Evolutionary conservation across 2,329 filamentous ascomycete genomes (phyloP), one percentile per base, ranked within the genome.

Genomic region (Aureobasidium sp.): DNA sequence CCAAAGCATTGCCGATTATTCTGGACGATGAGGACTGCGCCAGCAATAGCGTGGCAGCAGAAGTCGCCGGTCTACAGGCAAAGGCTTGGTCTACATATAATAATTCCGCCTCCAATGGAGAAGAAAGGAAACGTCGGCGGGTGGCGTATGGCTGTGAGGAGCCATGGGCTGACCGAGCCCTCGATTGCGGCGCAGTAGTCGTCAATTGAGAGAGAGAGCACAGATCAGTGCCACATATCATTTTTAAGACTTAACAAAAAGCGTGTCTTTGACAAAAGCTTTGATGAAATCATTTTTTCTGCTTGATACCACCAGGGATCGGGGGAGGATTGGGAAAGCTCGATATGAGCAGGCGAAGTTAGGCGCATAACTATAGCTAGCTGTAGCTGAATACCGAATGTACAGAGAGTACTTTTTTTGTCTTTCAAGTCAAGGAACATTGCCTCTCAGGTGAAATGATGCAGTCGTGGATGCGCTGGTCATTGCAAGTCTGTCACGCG

Each of bases 21-120:
- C 29, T 61, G 7, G 59, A 55, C 37, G 59, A 61, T 13, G 59
- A 61, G 30, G 50, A 59, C 44, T 50, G 36, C 45, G n/a, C 57
- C 45, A 42, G 44, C 45, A 59, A n/a, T 13, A 50, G 57, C 36
- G 25, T 41, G 57, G 57, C 54, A 48, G 54, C 54, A 45, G 54
- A 59, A 37, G 42, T 48, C 41, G 54, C 45, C n/a, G 21, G 44
- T 5, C 13, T 25, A 30, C 34, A 42, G 34, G 45, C 37, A 41
- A 44, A 42, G 27, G 7, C 29, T 9, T n/a, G 34, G 21, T 7
- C 13, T 16, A 8, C 32, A 48, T 49, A 39, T 34, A 59, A 30
- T 9, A 59, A 47, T n/a, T 30, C 30, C 11, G 15, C 45, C 37
- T 44, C 5, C 25, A 37, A 2, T 10, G 30, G 7, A 45, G 53